phyloP scores from a whole-genome alignment of 495 filamentous ascomycete genomes.

The Penicillium atrosanguineum region DNA sequence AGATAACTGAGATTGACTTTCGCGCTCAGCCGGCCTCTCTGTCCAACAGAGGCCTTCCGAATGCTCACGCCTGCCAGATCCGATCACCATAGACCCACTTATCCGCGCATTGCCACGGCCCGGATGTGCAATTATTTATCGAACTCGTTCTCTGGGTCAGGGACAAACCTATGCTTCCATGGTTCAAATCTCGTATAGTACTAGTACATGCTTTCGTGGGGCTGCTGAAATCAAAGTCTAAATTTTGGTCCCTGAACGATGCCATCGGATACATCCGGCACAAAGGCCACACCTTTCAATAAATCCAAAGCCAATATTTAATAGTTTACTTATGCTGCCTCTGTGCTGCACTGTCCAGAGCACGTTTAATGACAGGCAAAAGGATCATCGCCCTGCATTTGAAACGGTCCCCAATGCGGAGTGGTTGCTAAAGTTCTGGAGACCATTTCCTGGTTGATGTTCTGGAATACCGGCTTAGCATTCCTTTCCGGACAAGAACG shows the following conservation, averaged over 20 bases:
- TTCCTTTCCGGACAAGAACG: not conserved
- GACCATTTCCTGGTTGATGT: not conserved
- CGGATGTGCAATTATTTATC: not conserved
- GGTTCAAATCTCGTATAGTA: not conserved
- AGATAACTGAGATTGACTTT: not conserved
- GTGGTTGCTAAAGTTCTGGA: not conserved
- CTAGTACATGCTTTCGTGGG: not conserved
- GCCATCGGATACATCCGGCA: not conserved
- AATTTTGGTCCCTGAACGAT: not conserved
- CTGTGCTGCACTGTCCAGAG: not conserved
- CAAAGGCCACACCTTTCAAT: not conserved
- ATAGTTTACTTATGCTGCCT: not conserved
- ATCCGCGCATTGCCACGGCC: slow-evolving; percentile 1
- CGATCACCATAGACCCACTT: slow-evolving; percentile 3
- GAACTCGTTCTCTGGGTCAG: slow-evolving; percentile 6
- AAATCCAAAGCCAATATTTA: not conserved
- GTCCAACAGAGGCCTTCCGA: not conserved
- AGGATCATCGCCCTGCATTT: not conserved
- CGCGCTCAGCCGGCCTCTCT: not conserved
- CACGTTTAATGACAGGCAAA: not conserved
- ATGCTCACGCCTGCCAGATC: not conserved
- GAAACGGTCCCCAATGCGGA: not conserved
- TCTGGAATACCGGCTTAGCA: not conserved
- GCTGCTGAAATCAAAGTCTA: not conserved
- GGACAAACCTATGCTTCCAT: slow-evolving; percentile 2